Conservation (phyloP, 352 stramenopile genomes). For the Phytophthora sojae region DNA sequence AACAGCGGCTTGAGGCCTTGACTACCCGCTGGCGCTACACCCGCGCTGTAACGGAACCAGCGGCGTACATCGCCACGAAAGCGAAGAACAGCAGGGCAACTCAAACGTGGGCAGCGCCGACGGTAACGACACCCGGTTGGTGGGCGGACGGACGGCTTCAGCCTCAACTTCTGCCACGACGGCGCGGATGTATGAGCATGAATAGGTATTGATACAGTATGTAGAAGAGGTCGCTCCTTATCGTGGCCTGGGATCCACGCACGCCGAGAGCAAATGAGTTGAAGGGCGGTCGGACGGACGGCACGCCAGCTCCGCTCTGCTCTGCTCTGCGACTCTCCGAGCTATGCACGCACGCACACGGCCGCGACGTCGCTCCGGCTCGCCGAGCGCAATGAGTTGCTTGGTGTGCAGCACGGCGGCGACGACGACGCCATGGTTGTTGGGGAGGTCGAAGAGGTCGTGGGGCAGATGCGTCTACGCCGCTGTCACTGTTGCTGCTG, state of each 20-base stretch:
- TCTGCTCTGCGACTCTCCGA: conserved; percentile 7
- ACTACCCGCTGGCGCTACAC: conserved; percentile 3
- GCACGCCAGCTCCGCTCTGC: conserved; percentile 6
- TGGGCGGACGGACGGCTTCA: background rate
- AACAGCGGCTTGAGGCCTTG: background rate
- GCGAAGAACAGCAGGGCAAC: conserved; percentile 19
- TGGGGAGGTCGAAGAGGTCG: too few relatives aligned
- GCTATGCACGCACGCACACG: conserved; percentile 3
- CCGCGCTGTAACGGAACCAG: background rate
- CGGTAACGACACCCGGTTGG: conserved; percentile 1
- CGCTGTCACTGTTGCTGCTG: too few relatives aligned
- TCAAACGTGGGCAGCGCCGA: too few relatives aligned
- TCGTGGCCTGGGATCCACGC: conserved; percentile 7
- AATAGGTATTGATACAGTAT: background rate
- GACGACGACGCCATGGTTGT: too few relatives aligned
- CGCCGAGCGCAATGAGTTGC: background rate
- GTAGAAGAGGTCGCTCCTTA: conserved; percentile 24
- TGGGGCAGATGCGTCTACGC: too few relatives aligned
- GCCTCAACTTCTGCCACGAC: background rate
- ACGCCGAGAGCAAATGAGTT: conserved; percentile 6
- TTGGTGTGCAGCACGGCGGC: too few relatives aligned
- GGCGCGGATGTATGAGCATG: background rate
- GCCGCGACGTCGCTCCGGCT: conserved; percentile 5
- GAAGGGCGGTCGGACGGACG: background rate
- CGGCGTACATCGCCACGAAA: conserved; percentile 10